Evolutionary conservation across 345 rosid genomes (phyloP), one percentile per base, ranked within the genome.

Genomic region (Noccaea bulbosa): DNA sequence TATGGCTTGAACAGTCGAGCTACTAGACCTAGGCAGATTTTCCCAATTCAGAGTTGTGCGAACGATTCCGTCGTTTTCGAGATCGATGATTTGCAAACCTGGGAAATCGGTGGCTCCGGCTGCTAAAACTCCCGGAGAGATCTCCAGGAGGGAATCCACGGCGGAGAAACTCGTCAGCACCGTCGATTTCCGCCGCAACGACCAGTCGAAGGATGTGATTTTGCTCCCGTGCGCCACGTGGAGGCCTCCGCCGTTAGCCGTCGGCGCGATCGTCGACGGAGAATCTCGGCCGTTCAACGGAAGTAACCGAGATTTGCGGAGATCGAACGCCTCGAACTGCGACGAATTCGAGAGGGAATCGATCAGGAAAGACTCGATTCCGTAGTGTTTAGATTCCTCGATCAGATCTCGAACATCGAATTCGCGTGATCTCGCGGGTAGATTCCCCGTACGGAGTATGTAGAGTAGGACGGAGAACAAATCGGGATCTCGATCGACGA

Each of bases 151-250:
- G 1, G 99, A 94, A 74, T 94, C 99, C 7, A 94, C 73, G 30
- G 97, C 98, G 0, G 96, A 58, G 87, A 94, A 94, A 7, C 81
- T 86, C 8, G 96, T 89, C 53, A 92, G 35, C 39, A 90, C 76
- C 27, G 99, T 92, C 2, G 90, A 80, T 71, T 88, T 94, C 58
- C 78, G 84, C 27, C 75, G 61, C 66, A 89, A 24, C 7, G 96
- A 87, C 98, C 98, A 91, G 65, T 89, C 99, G n/a, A 88, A 94
- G 2, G 96, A 83, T 0, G 97, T 88, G 74, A 92, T 92, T 71
- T 90, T 88, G 85, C 96, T 86, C 0, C 99, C 99, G 73, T 92
- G 96, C 4, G 93, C 80, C 4, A 89, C 99, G 53, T 84, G 96
- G 44, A 91, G 66, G 4, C 92, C 79, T 45, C 98, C 96, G 4